Evolutionary conservation across 2,329 filamentous ascomycete genomes (phyloP), one percentile per base, ranked within the genome.

Genomic region (Eutypa lata): DNA sequence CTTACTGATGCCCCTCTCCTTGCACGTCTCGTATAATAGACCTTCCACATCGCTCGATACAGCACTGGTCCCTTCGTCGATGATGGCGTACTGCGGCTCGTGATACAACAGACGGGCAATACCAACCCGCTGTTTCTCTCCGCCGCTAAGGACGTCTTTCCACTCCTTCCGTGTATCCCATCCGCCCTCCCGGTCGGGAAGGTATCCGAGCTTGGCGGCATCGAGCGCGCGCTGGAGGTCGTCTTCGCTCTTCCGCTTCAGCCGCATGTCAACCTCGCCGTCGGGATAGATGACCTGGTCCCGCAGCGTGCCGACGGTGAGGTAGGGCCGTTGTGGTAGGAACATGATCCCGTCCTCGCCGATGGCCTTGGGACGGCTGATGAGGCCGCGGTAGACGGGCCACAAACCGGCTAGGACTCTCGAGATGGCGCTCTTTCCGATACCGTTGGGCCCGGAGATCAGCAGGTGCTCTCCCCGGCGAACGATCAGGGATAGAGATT

Each of bases 261-360:
- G 86, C 28, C 85, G 87, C 94, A 99, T 97, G 64, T 99, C 94
- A 42, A 92, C 77, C 67, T 96, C 93, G 7, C 91, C 93, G 63
- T 99, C 91, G 0, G 94, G 94, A 63, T 99, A 99, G 67, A 97
- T 97, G 64, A 99, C 91, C 73, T 99, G 95, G 65, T 99, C 95
- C 24, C 94, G 88, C 10, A 97, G 78, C 1, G 94, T 97, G 35
- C 94, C 94, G 21, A 93, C 89, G 68, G 87, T 93, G 33, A 97
- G 82, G 65, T 97, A 97, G 0, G 93, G 91, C 16, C 93, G 82
- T 70, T 99, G 94, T 0, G 94, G 94, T 11, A 99, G 80, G 73
- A 99, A 97, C 92, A 99, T 97, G 74, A 99, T 96, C 54, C 94
- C 94, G 59, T 97, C 93, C 57, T 87, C 81, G 38, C 91, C 91